phyloP scores from a whole-genome alignment of 768 basidiomycete species.

The Suillus brevipes region DNA sequence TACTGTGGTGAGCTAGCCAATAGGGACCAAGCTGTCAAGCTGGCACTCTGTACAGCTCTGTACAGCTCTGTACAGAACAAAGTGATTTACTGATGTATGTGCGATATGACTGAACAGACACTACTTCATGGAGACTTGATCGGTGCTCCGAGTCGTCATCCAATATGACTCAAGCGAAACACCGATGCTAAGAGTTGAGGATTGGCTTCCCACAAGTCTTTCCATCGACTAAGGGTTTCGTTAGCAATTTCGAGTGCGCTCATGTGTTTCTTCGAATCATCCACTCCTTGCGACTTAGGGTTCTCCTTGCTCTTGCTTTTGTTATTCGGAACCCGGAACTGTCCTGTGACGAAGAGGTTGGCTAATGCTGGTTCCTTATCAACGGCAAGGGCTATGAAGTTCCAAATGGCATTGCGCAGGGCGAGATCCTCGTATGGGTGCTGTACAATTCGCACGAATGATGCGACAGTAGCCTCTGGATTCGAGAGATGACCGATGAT shows the following conservation, averaged over 20 bases:
- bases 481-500: constrained; percentile 78
- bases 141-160: constrained; percentile 60
- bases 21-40: too few species aligned
- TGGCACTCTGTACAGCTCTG: too few species aligned
- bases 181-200: constrained; percentile 75
- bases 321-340: constrained; percentile 51
- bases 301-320: constrained; percentile 42
- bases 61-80: too few species aligned
- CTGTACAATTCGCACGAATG: constrained; percentile 69
- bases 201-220: constrained; percentile 72
- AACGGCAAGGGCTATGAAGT: constrained; percentile 76
- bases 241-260: constrained; percentile 72
- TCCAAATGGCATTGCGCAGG: constrained; percentile 79
- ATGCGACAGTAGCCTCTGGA: constrained; percentile 67
- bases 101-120: constrained; percentile 66
- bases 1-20: too few species aligned
- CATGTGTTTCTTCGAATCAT: constrained; percentile 35
- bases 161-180: constrained; percentile 57
- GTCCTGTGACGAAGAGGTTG: constrained; percentile 74
- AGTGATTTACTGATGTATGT: too few species aligned
- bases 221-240: constrained; percentile 68
- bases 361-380: constrained; percentile 87
- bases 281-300: constrained; percentile 18
- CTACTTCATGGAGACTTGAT: constrained; percentile 60
- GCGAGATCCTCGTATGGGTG: constrained; percentile 79